Percentiles rank a stretch among this genome's conserved stretches.
Evolutionary conservation across 176 grass and related monocot genomes (phyloP).

Genomic region (Otatea glauca): DNA sequence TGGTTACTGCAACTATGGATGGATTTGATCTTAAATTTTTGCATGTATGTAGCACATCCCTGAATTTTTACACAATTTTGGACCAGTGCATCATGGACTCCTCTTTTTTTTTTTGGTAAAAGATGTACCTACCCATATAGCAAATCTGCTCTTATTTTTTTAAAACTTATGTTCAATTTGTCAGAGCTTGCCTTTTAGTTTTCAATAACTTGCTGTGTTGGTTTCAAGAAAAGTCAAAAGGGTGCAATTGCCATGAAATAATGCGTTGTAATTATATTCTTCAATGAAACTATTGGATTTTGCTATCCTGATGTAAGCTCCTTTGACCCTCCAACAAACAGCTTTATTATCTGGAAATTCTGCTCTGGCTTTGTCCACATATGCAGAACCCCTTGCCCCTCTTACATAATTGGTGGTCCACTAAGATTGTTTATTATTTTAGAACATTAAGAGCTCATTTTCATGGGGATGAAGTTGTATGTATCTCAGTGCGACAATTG

Average conservation of each 20-base stretch:
- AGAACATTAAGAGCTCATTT: conserved; percentile 28
- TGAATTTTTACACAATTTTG: conserved; percentile 2
- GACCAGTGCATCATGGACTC: background rate
- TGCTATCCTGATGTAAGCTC: conserved; percentile 48
- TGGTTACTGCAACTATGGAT: conserved; percentile 19
- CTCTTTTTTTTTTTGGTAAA: background rate
- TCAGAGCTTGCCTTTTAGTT: conserved; percentile 11
- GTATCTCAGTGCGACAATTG: background rate
- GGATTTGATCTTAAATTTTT: conserved; percentile 4
- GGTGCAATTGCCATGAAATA: conserved; percentile 20
- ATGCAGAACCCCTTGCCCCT: conserved; percentile 11
- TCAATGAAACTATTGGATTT: conserved; percentile 29
- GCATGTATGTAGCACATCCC: background rate
- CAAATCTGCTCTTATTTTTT: background rate
- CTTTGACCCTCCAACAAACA: conserved; percentile 27
- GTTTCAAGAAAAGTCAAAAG: conserved; percentile 35
- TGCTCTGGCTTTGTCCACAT: conserved; percentile 7
- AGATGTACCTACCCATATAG: background rate
- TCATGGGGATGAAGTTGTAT: conserved; percentile 1
- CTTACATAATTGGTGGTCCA: conserved; percentile 6
- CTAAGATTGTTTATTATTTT: conserved; percentile 23
- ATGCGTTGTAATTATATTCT: conserved; percentile 8
- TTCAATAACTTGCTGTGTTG: conserved; percentile 11
- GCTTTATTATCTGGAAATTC: conserved; percentile 18
- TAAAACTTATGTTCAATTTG: background rate